These are phyloP conservation scores for Pseudocercospora macadamiae DNA, from an alignment of 2,329 filamentous ascomycete species.

Conservation along the genomic window DNA sequence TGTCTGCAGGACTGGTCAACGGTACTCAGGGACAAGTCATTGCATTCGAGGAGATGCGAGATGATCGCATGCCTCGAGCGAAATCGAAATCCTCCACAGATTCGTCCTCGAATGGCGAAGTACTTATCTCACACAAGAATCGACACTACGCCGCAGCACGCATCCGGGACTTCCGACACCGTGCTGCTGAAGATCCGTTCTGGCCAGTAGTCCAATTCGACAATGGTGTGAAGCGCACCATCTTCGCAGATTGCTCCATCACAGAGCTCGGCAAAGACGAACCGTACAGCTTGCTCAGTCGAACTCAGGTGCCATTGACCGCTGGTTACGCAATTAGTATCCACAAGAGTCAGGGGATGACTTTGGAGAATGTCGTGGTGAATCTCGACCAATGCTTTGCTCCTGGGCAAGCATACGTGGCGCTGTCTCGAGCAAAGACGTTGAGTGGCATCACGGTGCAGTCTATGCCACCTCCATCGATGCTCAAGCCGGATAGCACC, in stretches of 20 bases:
- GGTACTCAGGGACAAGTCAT: conserved; percentile 52
- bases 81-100: background rate
- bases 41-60: conserved; percentile 35
- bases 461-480: background rate
- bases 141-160: background rate
- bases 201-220: conserved; percentile 57
- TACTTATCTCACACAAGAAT: background rate
- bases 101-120: background rate
- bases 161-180: background rate
- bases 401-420: conserved; percentile 64
- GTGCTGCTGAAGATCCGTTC: background rate
- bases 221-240: conserved; percentile 51
- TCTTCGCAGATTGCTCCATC: conserved; percentile 56
- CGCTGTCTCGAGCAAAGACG: conserved; percentile 57
- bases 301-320: conserved; percentile 64
- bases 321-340: conserved; percentile 66
- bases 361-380: conserved; percentile 61
- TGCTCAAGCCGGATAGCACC: background rate
- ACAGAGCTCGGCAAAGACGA: conserved; percentile 50
- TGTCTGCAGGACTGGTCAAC: conserved; percentile 48
- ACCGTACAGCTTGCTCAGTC: conserved; percentile 54
- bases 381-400: conserved; percentile 58
- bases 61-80: conserved; percentile 22
- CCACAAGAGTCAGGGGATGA: conserved; percentile 66
- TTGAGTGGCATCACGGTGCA: conserved; percentile 48